Base-by-base conservation (phyloP, 163 green algal genomes). In the Smithsoniella earleae region DNA sequence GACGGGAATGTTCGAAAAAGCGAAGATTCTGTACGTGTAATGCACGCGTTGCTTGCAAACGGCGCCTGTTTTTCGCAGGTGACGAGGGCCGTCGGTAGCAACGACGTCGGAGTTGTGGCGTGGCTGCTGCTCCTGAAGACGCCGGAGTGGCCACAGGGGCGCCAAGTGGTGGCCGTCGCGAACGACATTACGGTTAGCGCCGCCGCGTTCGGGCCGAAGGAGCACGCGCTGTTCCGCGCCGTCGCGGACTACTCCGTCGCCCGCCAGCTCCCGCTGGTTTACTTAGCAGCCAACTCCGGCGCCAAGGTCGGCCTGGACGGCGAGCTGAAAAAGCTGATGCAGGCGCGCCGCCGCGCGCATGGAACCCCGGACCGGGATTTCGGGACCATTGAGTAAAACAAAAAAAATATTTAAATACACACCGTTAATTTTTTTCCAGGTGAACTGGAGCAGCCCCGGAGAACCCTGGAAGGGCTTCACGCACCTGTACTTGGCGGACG, bases 181-280 rank as follows among this genome's bases (percentile, higher is more conserved):
- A 98, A 97, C 74, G 93, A 98, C 83, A 96, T 96, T 82, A 97
- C 93, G 2, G 88, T 86, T 84, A 85, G 89, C 75, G 87, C 76
- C 0, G 93, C 91, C 46, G 87, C 93, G 3, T 97, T 99, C 79
- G 88, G 86, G 0, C 91, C 90, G 0, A 62, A 76, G 16, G 93
- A 99, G 81, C 93, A 99, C 76, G 88, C 86, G 0, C 81, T 97
- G 37, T 99, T 98, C 88, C 44, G 81, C 2, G 86, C 83, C 5
- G 86, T 83, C 2, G 88, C 83, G 0, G 85, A 93, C 77, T 80
- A 88, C 30, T 86, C 92, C 1, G 81, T 95, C 54, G 73, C 83
- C 37, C 66, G 92, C 74, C 64, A 80, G 5, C 80, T 98, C 58
- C 94, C 95, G 1, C 80, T 97, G 20, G 66, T 99, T 4, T 98